Evolutionary conservation across 2,329 filamentous ascomycete species (phyloP), one percentile per base, ranked within the genome.

Genomic region (Sporothrix pseudoabietina): DNA sequence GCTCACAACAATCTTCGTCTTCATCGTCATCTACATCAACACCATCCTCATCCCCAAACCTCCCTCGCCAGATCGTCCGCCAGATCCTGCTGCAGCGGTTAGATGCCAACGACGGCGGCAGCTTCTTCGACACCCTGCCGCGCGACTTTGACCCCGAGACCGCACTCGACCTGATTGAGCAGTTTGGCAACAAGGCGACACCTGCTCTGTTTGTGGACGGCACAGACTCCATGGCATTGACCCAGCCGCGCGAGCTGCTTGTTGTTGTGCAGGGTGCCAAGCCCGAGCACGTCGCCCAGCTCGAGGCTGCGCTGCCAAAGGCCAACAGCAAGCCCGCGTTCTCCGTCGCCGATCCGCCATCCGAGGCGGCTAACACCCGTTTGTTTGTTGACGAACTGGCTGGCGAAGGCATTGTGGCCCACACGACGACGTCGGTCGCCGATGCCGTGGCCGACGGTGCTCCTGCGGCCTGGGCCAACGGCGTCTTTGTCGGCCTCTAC

Each of bases 81-180:
- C 83, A 90, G 74, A 84, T 91, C 77, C 80, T 91, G 66, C 84
- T 89, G 14, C 88, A 89, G 79, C 86, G 89, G 70, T 80, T 89
- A 73, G 83, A 83, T 22, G 82, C 83, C 72, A 80, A 82, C 47
- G 82, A 83, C 77, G 84, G 84, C 78, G 86, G 83, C 75, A 84
- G 85, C 76, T 84, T 83, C 76, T 82, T 83, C 77, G 84, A 81
- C 79, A 85, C 84, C 77, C 82, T 85, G 70, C 84, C 82, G 52
- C 79, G 81, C 39, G 80, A 79, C 47, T 76, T 83, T 74, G 79
- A 83, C 63, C 82, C 85, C 73, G 84, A 87, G 57, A 81, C 82
- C 52, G 85, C 87, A 9, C 80, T 92, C 54, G 82, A 84, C 68
- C 82, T 88, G 76, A 83, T 94, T 78, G 88, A 89, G 78, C 82